phyloP scores from a whole-genome alignment of 306 rosid genomes.

The Lathyrus tuberosus region DNA sequence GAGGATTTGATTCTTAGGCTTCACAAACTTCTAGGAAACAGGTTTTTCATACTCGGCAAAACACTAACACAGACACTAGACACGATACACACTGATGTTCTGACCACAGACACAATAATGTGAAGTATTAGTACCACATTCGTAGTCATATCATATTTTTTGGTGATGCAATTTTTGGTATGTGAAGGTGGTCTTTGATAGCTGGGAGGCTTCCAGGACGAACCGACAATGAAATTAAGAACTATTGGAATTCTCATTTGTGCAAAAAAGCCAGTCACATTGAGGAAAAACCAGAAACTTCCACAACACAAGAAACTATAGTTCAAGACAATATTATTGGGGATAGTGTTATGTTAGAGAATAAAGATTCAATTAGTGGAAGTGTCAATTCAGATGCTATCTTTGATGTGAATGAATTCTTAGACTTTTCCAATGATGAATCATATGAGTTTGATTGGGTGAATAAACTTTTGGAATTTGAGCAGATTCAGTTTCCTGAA shows the following conservation, averaged over 20 bases:
- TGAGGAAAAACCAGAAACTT: slow-evolving; percentile 29
- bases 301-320: slow-evolving; percentile 33
- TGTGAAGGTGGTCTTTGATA: slow-evolving; percentile 71
- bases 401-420: slow-evolving; percentile 59
- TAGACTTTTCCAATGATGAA: slow-evolving; percentile 51
- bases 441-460: slow-evolving; percentile 56
- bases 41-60: slow-evolving; percentile 34
- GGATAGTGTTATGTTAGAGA: slow-evolving; percentile 27
- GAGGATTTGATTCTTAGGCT: slow-evolving; percentile 64
- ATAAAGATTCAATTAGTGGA: slow-evolving; percentile 10
- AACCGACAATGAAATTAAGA: slow-evolving; percentile 75
- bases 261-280: slow-evolving; percentile 50
- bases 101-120: neutral
- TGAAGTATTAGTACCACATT: neutral
- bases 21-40: slow-evolving; percentile 58
- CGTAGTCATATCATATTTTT: neutral
- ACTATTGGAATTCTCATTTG: slow-evolving; percentile 81
- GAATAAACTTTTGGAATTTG: slow-evolving; percentile 54
- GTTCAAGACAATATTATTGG: slow-evolving; percentile 9
- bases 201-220: slow-evolving; percentile 78
- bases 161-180: neutral
- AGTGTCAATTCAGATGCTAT: slow-evolving; percentile 30
- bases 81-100: neutral
- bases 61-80: neutral
- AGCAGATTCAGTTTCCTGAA: slow-evolving; percentile 38